Base-by-base conservation (phyloP, 2,329 filamentous ascomycete species). In the Phaeosphaeria sp. region DNA sequence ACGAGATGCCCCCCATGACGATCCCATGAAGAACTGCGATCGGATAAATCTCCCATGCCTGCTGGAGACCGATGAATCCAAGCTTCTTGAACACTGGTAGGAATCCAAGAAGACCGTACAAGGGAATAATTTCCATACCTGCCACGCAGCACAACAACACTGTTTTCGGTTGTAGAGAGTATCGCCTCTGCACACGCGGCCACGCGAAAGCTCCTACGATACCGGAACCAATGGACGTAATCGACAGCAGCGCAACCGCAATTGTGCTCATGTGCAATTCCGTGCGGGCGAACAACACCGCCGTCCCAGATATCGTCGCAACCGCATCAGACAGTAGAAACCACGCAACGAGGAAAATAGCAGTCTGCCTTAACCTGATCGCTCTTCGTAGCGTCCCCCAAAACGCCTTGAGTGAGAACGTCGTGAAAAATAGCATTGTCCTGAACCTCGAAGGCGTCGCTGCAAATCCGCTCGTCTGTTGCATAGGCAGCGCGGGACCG, bases 21-120 rank as follows among this genome's bases (percentile, higher is more conserved):
- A 97, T 86, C 0, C 94, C 94, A 73, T 96, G 96, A 13, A 97
- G 84, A 3, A 90, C 89, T 0, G 91, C 92, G 1, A 97, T 79
- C 0, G 91, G 91, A 67, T 93, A 97, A 85, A 97, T 97, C 68
- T 97, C 93, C 90, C 92, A 96, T 0, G 91, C 87, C 71, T 92
- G 86, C 75, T 96, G 92, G 11, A 97, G 82, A 1, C 93, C 93
- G 25, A 91, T 78, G 3, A 94, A 87, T 0, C 92, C 92, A 79
- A 90, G 87, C 13, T 79, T 77, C 64, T 87, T 83, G 60, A 97
- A 85, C 36, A 91, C 86, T 0, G 92, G 91, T 15, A 97, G 80
- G 72, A 93, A 97, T 0, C 92, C 92, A 27, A 95, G 78, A 13
- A 97, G 82, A 0, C 93, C 93, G 69, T 97, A 97, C 0, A 97